A percentile compares a stretch with the other conserved stretches of the same genome.
Evolutionary conservation across 257 asterid species (phyloP).

Genomic region (Scutellaria minor): DNA sequence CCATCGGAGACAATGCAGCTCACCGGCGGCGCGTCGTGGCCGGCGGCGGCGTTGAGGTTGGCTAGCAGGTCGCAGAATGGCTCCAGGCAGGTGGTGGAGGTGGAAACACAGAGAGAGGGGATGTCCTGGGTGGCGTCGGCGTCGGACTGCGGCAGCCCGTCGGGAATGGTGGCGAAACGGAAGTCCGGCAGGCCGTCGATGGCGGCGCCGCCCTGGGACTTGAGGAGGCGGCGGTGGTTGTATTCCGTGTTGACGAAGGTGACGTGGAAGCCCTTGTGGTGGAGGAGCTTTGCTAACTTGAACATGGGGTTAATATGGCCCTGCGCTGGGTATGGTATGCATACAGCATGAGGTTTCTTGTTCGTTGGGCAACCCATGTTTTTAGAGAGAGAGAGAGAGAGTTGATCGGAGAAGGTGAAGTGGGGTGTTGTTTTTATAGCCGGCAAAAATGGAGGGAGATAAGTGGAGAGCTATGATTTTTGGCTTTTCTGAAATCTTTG

Average conservation of each 20-base stretch:
- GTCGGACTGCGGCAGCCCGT: slow-evolving; percentile 52
- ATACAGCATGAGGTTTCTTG: slow-evolving; percentile 44
- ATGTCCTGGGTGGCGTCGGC: slow-evolving; percentile 52
- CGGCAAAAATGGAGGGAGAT: too few relatives aligned
- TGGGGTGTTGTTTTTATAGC: too few relatives aligned
- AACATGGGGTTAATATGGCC: slow-evolving; percentile 55
- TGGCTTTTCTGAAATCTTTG: too few relatives aligned
- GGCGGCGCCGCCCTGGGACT: slow-evolving; percentile 45
- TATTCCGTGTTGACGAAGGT: slow-evolving; percentile 64
- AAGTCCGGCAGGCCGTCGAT: slow-evolving; percentile 48
- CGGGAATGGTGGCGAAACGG: slow-evolving; percentile 50
- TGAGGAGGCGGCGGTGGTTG: slow-evolving; percentile 63
- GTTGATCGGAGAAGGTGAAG: too few relatives aligned
- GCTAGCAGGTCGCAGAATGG: slow-evolving; percentile 53
- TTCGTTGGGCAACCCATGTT: too few relatives aligned
- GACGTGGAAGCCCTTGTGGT: slow-evolving; percentile 52
- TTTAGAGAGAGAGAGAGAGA: too few relatives aligned
- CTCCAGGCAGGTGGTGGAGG: slow-evolving; percentile 46
- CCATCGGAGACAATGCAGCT: slow-evolving; percentile 61
- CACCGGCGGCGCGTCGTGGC: slow-evolving; percentile 46
- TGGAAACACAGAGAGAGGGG: slow-evolving; percentile 49
- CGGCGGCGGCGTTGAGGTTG: slow-evolving; percentile 35
- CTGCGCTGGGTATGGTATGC: slow-evolving; percentile 53
- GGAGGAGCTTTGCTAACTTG: slow-evolving; percentile 64
- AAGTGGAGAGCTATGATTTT: too few relatives aligned